Evolutionary conservation across 176 grass and related monocot species (phyloP).

Genomic region (Eragrostis curvula): DNA sequence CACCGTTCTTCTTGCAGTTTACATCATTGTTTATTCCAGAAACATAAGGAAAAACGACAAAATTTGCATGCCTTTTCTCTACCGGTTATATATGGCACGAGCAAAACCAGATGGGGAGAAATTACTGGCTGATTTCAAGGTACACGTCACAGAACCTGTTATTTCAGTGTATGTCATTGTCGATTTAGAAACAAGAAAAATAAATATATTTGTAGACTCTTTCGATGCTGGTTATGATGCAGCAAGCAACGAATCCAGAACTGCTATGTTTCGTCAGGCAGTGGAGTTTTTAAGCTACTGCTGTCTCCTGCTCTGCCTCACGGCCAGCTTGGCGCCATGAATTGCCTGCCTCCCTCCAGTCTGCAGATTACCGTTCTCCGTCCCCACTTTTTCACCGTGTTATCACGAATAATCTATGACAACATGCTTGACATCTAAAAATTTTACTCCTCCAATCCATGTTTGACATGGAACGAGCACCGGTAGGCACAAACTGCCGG

Average conservation of each 20-base stretch:
- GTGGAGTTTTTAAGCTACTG: not conserved
- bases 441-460: no score
- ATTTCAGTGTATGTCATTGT: not conserved
- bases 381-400: no score
- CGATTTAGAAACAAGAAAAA: not conserved
- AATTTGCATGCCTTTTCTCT: not conserved
- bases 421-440: no score
- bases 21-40: not conserved
- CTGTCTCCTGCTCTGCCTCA: no score
- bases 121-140: not conserved
- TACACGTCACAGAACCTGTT: not conserved
- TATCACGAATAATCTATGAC: no score
- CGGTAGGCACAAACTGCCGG: no score
- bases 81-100: not conserved
- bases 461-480: no score
- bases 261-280: constrained; percentile 22
- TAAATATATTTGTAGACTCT: not conserved
- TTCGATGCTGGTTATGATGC: not conserved
- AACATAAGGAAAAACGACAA: not conserved
- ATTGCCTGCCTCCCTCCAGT: no score
- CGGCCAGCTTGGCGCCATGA: no score
- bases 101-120: not conserved
- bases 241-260: constrained; percentile 13
- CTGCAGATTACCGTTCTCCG: no score
- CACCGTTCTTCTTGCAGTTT: not conserved